A percentile compares a stretch with the other conserved stretches of the same genome.
Conservation (phyloP, 495 filamentous ascomycete genomes). For the Ascobolus immersus region DNA sequence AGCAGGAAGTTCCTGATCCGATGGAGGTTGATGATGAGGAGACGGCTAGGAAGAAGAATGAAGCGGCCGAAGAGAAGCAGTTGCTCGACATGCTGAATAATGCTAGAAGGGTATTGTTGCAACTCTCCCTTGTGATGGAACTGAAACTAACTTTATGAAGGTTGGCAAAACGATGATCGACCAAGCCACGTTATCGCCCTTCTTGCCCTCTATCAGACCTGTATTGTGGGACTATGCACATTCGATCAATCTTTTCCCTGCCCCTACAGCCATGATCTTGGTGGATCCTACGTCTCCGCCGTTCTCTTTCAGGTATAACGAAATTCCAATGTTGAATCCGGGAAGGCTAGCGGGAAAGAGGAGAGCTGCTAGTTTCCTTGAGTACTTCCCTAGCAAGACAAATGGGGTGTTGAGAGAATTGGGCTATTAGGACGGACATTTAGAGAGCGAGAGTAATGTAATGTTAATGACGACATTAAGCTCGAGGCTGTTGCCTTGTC, state of each 20-base stretch:
- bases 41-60: conserved; percentile 7
- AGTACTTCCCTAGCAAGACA: too few relatives aligned
- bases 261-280: conserved; percentile 60
- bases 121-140: too few relatives aligned
- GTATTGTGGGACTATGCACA: conserved; percentile 65
- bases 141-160: too few relatives aligned
- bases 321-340: conserved; percentile 89
- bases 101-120: conserved; percentile 7
- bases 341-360: conserved; percentile 43
- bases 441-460: too few relatives aligned
- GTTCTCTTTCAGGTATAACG: conserved; percentile 75
- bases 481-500: too few relatives aligned
- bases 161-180: conserved; percentile 82
- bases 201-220: conserved; percentile 47
- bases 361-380: too few relatives aligned
- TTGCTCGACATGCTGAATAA: conserved; percentile 7
- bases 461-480: too few relatives aligned
- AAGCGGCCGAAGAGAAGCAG: conserved; percentile 12
- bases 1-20: conserved; percentile 11
- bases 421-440: too few relatives aligned
- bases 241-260: conserved; percentile 55
- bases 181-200: conserved; percentile 69
- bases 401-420: too few relatives aligned
- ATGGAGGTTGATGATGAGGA: conserved; percentile 12
- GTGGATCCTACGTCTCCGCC: conserved; percentile 55